A percentile compares a stretch with the other conserved stretches of the same genome.
These are phyloP conservation scores for Dacryopinax spathularia DNA, from an alignment of 768 basidiomycete species.

Conservation along the genomic window DNA sequence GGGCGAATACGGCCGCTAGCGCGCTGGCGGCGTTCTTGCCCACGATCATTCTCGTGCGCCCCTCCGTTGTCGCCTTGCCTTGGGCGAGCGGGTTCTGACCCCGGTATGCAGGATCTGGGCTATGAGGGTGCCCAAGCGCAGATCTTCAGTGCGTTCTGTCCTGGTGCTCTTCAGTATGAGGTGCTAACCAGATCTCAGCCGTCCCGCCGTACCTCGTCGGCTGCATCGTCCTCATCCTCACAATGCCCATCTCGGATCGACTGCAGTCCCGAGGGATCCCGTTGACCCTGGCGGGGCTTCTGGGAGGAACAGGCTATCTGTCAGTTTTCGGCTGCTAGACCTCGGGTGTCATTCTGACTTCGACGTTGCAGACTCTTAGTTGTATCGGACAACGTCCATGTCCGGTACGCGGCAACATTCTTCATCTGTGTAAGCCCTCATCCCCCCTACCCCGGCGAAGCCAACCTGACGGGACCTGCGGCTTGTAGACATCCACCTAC, in stretches of 20 bases:
- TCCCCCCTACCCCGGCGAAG: background rate
- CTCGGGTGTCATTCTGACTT: background rate
- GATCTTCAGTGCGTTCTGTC: background rate
- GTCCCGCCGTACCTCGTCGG: conserved; percentile 70
- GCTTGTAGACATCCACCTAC: conserved; percentile 47
- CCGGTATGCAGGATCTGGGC: background rate
- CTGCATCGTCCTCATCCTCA: conserved; percentile 43
- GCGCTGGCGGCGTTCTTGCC: conserved; percentile 73
- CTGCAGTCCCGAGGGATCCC: conserved; percentile 44
- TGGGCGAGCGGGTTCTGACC: background rate
- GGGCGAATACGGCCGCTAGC: conserved; percentile 56
- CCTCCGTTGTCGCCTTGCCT: background rate
- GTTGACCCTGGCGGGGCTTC: background rate
- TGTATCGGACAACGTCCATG: conserved; percentile 40
- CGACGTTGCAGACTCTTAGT: conserved; percentile 35
- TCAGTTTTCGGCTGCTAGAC: background rate
- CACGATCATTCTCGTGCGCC: conserved; percentile 44
- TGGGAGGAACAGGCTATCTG: background rate
- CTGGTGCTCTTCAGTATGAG: background rate
- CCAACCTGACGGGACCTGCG: background rate
- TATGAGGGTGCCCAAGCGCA: background rate
- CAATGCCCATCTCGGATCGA: conserved; percentile 51
- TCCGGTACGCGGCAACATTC: conserved; percentile 62
- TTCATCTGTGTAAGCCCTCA: conserved; percentile 31
- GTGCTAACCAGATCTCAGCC: conserved; percentile 43